Evolutionary conservation across 129 eudicot genomes (phyloP).

Genomic region (Lonicera japonica): DNA sequence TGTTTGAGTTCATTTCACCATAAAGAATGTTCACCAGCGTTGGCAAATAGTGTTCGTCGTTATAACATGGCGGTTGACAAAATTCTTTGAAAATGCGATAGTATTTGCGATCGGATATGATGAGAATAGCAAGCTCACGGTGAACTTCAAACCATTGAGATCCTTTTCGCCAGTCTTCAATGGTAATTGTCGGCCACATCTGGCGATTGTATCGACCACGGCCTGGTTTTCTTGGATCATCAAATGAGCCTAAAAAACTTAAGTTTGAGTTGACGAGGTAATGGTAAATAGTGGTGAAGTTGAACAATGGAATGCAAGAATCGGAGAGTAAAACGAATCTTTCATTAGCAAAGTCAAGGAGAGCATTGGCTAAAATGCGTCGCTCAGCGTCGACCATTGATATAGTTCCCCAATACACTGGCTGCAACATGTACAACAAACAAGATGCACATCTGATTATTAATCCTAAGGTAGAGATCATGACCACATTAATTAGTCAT

Average conservation of each 20-base stretch:
- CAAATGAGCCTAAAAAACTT: constrained; percentile 28
- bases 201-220: constrained; percentile 36
- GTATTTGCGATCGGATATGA: constrained; percentile 19
- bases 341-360: constrained; percentile 29
- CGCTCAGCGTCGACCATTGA: constrained; percentile 40
- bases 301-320: constrained; percentile 33
- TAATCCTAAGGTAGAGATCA: too few relatives aligned
- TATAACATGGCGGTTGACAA: constrained; percentile 35
- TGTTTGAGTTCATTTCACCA: constrained; percentile 22
- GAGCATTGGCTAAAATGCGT: constrained; percentile 32
- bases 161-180: constrained; percentile 27
- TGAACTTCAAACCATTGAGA: constrained; percentile 18
- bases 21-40: constrained; percentile 29
- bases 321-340: constrained; percentile 34
- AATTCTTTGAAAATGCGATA: constrained; percentile 24
- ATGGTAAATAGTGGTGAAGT: constrained; percentile 27
- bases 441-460: too few relatives aligned
- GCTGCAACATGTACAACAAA: constrained; percentile 18
- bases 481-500: too few relatives aligned
- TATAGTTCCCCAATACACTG: constrained; percentile 31
- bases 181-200: constrained; percentile 26
- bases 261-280: constrained; percentile 24
- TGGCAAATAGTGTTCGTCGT: constrained; percentile 36
- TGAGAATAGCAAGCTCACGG: constrained; percentile 31
- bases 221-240: constrained; percentile 22